These are phyloP conservation scores for Discostella stelligeroides DNA, from an alignment of 108 stramenopile species.

Conservation along the genomic window DNA sequence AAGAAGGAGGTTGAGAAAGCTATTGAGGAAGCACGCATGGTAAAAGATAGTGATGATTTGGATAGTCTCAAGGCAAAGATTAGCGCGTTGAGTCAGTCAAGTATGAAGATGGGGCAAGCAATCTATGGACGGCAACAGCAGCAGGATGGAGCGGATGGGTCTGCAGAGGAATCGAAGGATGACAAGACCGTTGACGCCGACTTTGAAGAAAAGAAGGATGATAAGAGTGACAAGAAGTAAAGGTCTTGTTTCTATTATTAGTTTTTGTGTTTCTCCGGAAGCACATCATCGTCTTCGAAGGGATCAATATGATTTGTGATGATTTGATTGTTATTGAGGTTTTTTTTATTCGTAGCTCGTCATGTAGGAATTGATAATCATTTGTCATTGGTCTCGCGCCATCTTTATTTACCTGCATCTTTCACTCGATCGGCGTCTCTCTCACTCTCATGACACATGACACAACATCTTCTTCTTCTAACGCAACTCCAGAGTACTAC, in stretches of 20 bases:
- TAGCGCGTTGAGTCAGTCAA: slow-evolving; percentile 87
- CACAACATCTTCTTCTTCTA: too few species aligned
- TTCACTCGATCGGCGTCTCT: too few species aligned
- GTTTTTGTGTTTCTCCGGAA: neutral
- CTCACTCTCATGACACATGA: too few species aligned
- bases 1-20: slow-evolving; percentile 93
- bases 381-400: too few species aligned
- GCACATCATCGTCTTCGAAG: too few species aligned
- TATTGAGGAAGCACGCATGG: slow-evolving; percentile 83
- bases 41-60: slow-evolving; percentile 90
- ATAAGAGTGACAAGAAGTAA: slow-evolving; percentile 38
- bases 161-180: slow-evolving; percentile 69
- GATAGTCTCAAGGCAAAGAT: slow-evolving; percentile 91
- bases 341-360: too few species aligned
- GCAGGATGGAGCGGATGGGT: slow-evolving; percentile 40
- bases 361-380: too few species aligned
- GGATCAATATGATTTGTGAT: too few species aligned
- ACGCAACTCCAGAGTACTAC: too few species aligned
- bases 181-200: slow-evolving; percentile 96
- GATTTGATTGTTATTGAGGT: too few species aligned
- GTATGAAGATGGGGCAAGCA: slow-evolving; percentile 99
- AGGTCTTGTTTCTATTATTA: neutral
- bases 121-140: slow-evolving; percentile 89
- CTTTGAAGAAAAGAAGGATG: slow-evolving; percentile 90
- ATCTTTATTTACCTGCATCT: too few species aligned